phyloP scores from a whole-genome alignment of 2,329 filamentous ascomycete species.

The Furcasterigmium furcatum region DNA sequence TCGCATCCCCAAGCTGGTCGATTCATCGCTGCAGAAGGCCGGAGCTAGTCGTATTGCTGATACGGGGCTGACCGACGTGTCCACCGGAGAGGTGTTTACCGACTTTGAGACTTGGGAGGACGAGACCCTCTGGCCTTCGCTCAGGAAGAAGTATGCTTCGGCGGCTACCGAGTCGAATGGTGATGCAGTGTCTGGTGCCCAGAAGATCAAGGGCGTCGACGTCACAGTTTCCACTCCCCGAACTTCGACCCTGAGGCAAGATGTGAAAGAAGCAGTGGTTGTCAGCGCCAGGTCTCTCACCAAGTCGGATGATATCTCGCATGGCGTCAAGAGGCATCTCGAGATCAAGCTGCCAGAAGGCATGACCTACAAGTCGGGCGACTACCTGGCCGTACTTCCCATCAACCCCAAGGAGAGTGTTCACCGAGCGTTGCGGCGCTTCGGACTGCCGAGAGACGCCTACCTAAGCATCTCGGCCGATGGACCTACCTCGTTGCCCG shows the following conservation, averaged over 20 bases:
- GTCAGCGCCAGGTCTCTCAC: constrained; percentile 49
- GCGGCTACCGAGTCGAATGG: constrained; percentile 21
- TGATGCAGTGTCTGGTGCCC: constrained; percentile 11
- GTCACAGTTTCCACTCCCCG: constrained; percentile 52
- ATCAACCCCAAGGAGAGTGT: constrained; percentile 64
- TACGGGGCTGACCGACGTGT: constrained; percentile 57
- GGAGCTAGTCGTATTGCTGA: constrained; percentile 31
- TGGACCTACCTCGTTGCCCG: constrained; percentile 50
- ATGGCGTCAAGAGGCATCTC: constrained; percentile 60
- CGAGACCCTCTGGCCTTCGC: constrained; percentile 43
- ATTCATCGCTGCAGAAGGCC: constrained; percentile 43
- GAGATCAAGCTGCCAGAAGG: constrained; percentile 65
- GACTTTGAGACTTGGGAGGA: constrained; percentile 68
- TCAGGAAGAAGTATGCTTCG: constrained; percentile 48
- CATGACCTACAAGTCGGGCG: constrained; percentile 66
- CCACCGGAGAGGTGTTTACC: constrained; percentile 62
- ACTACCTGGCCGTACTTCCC: constrained; percentile 73
- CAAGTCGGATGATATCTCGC: neutral
- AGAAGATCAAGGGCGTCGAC: constrained; percentile 22
- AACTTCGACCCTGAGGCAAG: constrained; percentile 54
- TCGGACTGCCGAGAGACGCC: constrained; percentile 67
- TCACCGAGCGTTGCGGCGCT: constrained; percentile 60
- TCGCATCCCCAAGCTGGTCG: constrained; percentile 60
- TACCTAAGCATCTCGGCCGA: constrained; percentile 57
- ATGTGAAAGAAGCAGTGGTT: constrained; percentile 58